Evolutionary conservation across 805 yeast genomes (phyloP).

Genomic region (Lipomyces spencermartinsiae): DNA sequence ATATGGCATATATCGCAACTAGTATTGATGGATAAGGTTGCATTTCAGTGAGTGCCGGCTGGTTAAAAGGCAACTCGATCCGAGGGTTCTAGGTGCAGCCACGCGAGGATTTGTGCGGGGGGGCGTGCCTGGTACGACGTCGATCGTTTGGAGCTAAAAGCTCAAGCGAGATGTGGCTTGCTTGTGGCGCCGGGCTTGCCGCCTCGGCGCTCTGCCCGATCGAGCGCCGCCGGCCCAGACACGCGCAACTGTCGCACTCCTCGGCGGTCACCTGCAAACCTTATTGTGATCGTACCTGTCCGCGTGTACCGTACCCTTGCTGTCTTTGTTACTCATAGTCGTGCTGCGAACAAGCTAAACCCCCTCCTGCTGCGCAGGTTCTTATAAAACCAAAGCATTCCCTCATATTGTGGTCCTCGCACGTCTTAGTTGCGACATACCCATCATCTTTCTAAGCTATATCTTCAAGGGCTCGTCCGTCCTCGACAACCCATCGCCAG

Average conservation of each 20-base stretch:
- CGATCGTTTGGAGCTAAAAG: not conserved
- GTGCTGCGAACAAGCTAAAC: not conserved
- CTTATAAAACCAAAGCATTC: not conserved
- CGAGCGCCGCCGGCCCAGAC: not conserved
- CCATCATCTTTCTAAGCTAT: not conserved
- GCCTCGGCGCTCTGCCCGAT: not conserved
- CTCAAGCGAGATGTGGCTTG: conserved; percentile 1
- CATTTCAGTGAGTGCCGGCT: no score
- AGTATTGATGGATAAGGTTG: no score
- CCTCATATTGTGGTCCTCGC: not conserved
- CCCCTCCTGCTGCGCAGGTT: no score
- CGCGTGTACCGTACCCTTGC: not conserved
- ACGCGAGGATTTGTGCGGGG: not conserved
- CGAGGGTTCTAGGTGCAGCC: no score
- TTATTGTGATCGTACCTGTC: not conserved
- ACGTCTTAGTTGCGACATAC: not conserved
- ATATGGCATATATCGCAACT: no score
- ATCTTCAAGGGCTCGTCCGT: not conserved
- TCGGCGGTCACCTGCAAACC: conserved; percentile 1
- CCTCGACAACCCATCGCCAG: not conserved
- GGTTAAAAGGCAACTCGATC: no score
- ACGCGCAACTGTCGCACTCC: not conserved
- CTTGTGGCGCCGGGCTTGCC: not conserved
- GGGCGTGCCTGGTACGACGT: not conserved
- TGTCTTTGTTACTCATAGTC: not conserved